Evolutionary conservation across 2,329 filamentous ascomycete genomes (phyloP).

Genomic region (Pseudohalonectria lignicola): DNA sequence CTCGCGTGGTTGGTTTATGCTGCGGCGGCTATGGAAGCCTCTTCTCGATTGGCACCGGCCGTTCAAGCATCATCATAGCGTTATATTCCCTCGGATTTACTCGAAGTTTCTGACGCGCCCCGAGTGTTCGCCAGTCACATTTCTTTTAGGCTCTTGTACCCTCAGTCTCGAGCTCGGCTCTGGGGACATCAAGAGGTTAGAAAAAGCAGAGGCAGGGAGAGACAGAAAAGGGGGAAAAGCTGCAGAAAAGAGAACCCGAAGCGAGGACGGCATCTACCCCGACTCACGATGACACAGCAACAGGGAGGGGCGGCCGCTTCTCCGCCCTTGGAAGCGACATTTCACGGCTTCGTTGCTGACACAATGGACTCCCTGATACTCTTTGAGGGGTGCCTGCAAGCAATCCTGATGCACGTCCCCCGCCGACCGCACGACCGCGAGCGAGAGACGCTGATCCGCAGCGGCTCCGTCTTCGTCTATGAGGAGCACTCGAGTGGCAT

Average conservation of each 20-base stretch:
- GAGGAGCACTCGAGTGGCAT: slow-evolving; percentile 85
- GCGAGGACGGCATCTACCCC: too few species aligned
- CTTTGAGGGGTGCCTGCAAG: slow-evolving; percentile 67
- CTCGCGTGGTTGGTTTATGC: too few species aligned
- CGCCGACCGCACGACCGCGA: slow-evolving; percentile 82
- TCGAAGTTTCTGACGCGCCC: too few species aligned
- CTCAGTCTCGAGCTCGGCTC: too few species aligned
- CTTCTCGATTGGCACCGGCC: too few species aligned
- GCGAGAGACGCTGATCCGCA: slow-evolving; percentile 63
- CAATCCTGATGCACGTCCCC: slow-evolving; percentile 62
- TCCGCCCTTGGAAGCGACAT: background rate
- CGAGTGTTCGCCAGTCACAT: too few species aligned
- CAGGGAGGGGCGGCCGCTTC: background rate
- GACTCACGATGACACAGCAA: too few species aligned
- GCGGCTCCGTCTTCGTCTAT: slow-evolving; percentile 83
- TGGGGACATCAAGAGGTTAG: background rate
- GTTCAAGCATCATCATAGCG: too few species aligned
- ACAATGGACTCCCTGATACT: slow-evolving; percentile 69
- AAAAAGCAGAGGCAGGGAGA: background rate
- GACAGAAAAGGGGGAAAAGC: background rate
- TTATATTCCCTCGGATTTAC: too few species aligned
- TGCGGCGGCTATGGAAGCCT: too few species aligned
- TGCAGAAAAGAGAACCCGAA: too few species aligned
- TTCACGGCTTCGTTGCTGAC: slow-evolving; percentile 47
- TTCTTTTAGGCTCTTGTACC: too few species aligned